These are phyloP conservation scores for Solanum bukasovii DNA, from an alignment of 257 asterid species.

Conservation along the genomic window DNA sequence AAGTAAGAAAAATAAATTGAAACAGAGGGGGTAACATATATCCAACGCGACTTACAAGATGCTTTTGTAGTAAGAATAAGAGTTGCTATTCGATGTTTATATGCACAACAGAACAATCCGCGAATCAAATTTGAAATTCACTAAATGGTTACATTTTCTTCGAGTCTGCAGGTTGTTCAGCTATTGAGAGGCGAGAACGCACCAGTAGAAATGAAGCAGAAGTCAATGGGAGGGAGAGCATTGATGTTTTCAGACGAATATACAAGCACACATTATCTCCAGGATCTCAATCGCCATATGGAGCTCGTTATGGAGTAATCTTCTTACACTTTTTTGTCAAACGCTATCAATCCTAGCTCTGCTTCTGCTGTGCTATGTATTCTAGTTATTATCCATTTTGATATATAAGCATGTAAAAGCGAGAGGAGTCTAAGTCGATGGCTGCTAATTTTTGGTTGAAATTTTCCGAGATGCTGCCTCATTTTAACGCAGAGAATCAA, in stretches of 20 bases:
- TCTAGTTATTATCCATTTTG: not conserved
- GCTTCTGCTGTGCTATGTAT: not conserved
- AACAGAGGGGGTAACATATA: not conserved
- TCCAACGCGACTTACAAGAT: not conserved
- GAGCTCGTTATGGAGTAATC: slow-evolving; percentile 75
- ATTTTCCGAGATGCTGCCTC: not conserved
- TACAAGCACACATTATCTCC: slow-evolving; percentile 49
- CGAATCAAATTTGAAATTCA: not conserved
- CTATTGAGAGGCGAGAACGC: slow-evolving; percentile 62
- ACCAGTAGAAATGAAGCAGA: slow-evolving; percentile 43
- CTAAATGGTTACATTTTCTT: not conserved
- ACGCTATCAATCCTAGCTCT: not conserved
- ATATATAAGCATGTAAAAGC: not conserved
- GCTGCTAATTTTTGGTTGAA: not conserved
- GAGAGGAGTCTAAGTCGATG: not conserved
- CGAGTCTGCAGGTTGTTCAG: slow-evolving; percentile 45
- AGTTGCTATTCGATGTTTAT: not conserved
- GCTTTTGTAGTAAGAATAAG: not conserved
- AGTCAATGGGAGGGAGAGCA: slow-evolving; percentile 52
- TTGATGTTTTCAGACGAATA: slow-evolving; percentile 62
- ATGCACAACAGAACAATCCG: not conserved
- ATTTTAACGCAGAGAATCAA: not conserved
- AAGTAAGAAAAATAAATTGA: not conserved
- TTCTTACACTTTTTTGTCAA: not conserved
- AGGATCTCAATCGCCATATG: slow-evolving; percentile 82